Evolutionary conservation across 1,284 basidiomycete species (phyloP).

Genomic region (Ceratobasidium sp.): DNA sequence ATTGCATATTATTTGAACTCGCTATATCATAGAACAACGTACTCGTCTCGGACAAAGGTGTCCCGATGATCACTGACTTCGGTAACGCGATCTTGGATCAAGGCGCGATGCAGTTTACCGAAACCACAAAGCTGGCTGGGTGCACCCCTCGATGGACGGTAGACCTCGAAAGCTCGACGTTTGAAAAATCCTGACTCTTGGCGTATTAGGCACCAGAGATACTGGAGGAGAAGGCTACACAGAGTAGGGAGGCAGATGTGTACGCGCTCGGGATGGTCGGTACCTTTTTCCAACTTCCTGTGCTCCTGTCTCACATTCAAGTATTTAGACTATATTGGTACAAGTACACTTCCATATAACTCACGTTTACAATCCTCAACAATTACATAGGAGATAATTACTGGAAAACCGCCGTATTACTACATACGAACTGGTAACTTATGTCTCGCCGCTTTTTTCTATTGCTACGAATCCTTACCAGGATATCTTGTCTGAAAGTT

Average conservation of each 20-base stretch:
- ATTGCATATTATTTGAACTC: background rate
- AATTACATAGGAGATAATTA: background rate
- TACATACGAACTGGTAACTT: background rate
- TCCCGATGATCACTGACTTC: slow-evolving; percentile 2
- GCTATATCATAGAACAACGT: background rate
- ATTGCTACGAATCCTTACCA: no score
- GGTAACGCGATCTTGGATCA: background rate
- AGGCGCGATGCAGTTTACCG: background rate
- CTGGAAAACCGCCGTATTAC: background rate
- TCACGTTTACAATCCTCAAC: background rate
- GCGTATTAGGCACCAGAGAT: background rate
- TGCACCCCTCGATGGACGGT: slow-evolving; percentile 1
- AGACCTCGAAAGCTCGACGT: background rate
- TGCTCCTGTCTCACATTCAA: background rate
- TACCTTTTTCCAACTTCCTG: no score
- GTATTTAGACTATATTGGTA: slow-evolving; percentile 11
- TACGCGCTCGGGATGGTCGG: background rate
- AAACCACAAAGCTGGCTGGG: background rate
- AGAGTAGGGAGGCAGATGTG: background rate
- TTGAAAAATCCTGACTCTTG: background rate
- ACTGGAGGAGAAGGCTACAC: background rate
- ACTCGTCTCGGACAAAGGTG: background rate
- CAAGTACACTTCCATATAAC: background rate
- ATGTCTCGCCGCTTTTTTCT: no score
- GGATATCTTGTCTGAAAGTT: no score